These are phyloP conservation scores for Malus hybrid DNA, from an alignment of 331 rosid species.

Conservation along the genomic window DNA sequence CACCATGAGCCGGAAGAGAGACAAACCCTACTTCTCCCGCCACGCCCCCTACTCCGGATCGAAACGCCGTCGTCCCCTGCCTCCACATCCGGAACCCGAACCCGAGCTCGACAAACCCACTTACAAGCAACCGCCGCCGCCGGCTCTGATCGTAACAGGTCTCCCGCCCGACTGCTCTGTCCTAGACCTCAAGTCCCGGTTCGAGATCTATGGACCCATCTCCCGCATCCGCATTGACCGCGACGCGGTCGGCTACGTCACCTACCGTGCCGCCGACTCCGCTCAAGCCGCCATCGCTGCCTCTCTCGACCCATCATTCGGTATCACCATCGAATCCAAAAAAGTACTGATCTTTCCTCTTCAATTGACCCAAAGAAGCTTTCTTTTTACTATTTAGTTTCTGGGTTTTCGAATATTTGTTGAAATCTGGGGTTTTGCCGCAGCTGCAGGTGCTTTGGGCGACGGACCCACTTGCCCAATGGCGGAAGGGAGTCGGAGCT, in stretches of 20 bases:
- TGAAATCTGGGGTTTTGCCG: neutral
- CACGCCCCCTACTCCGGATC: conserved; percentile 25
- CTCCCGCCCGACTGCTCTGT: conserved; percentile 77
- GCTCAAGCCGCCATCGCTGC: conserved; percentile 77
- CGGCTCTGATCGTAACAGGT: conserved; percentile 62
- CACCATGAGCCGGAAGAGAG: conserved; percentile 74
- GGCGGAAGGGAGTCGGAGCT: no score
- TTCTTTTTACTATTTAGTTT: neutral
- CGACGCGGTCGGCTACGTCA: conserved; percentile 56
- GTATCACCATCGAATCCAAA: conserved; percentile 55
- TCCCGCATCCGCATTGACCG: conserved; percentile 94
- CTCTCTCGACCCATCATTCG: conserved; percentile 59
- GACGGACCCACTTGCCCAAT: conserved; percentile 39
- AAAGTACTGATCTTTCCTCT: conserved; percentile 13
- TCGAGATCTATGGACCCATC: conserved; percentile 87
- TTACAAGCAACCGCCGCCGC: conserved; percentile 61
- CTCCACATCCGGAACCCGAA: conserved; percentile 24
- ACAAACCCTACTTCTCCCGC: conserved; percentile 52
- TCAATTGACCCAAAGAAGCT: neutral
- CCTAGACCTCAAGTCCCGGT: conserved; percentile 83
- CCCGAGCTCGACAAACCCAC: conserved; percentile 29
- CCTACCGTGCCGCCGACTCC: conserved; percentile 57
- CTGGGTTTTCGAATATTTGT: neutral
- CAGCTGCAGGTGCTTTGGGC: conserved; percentile 91
- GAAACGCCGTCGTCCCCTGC: conserved; percentile 70